These are phyloP conservation scores for Russula ochroleuca DNA, from an alignment of 768 basidiomycete species.

Conservation along the genomic window DNA sequence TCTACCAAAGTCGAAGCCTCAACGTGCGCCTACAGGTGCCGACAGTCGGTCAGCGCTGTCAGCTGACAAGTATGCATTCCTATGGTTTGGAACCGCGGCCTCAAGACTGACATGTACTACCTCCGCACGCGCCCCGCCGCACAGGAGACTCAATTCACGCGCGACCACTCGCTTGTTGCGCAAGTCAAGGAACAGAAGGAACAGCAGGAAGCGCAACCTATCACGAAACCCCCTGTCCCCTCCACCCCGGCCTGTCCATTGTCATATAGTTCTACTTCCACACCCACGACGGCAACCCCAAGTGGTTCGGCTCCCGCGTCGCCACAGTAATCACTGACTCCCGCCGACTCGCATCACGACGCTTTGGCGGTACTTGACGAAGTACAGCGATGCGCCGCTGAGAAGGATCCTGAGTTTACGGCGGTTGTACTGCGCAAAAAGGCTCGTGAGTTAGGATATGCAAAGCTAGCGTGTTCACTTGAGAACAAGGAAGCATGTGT, in stretches of 20 bases:
- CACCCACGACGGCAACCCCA: constrained; percentile 26
- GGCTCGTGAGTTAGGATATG: constrained; percentile 75
- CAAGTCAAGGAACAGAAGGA: constrained; percentile 49
- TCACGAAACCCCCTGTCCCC: neutral
- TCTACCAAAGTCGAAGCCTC: constrained; percentile 92
- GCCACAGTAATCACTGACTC: constrained; percentile 28
- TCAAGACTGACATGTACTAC: constrained; percentile 99
- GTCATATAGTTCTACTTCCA: constrained; percentile 11
- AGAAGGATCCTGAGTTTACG: constrained; percentile 68
- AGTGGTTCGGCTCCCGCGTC: constrained; percentile 34
- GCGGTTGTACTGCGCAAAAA: constrained; percentile 68
- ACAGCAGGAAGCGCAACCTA: constrained; percentile 9
- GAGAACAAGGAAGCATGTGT: constrained; percentile 94
- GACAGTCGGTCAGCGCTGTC: constrained; percentile 84
- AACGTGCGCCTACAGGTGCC: constrained; percentile 91
- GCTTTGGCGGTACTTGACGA: constrained; percentile 45
- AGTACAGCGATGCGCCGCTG: constrained; percentile 50
- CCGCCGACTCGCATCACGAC: constrained; percentile 24
- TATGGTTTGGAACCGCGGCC: constrained; percentile 99
- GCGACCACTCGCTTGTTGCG: constrained; percentile 77
- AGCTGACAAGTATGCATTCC: constrained; percentile 95
- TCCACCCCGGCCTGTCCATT: constrained; percentile 2
- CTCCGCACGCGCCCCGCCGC: constrained; percentile 91
- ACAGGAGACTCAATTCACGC: constrained; percentile 96
- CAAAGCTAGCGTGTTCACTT: constrained; percentile 74